A percentile compares a stretch with the other conserved stretches of the same genome.
These are phyloP conservation scores for Agrocybe pediades DNA, from an alignment of 768 basidiomycete species.

Conservation along the genomic window DNA sequence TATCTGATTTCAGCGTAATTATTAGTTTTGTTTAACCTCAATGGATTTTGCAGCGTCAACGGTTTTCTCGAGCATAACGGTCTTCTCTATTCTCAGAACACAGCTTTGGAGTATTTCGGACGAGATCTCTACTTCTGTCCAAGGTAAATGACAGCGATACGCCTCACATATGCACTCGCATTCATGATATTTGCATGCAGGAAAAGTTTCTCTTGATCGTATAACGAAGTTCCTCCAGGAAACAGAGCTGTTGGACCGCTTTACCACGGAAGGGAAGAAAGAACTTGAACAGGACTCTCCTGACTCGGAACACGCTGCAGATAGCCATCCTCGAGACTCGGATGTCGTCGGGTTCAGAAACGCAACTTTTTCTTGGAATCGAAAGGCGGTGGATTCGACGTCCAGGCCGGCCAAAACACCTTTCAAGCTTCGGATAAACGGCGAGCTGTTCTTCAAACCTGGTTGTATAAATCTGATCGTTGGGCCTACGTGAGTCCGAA, in stretches of 20 bases:
- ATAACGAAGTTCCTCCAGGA: constrained; percentile 41
- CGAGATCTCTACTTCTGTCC: background rate
- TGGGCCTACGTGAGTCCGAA: constrained; percentile 46
- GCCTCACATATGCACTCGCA: background rate
- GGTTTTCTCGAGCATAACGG: constrained; percentile 56
- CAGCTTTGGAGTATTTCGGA: constrained; percentile 42
- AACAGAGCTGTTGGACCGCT: constrained; percentile 52
- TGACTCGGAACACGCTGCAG: too few relatives aligned
- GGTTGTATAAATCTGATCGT: constrained; percentile 56
- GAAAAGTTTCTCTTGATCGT: constrained; percentile 68
- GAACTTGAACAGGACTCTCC: too few relatives aligned
- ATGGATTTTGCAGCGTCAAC: constrained; percentile 29
- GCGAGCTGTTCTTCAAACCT: constrained; percentile 55
- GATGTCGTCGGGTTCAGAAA: constrained; percentile 51
- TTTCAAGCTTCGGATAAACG: constrained; percentile 52
- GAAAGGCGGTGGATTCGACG: constrained; percentile 26
- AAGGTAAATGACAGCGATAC: background rate
- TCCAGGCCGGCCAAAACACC: constrained; percentile 41
- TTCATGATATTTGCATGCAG: constrained; percentile 24
- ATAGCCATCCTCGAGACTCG: background rate
- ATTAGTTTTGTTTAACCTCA: background rate
- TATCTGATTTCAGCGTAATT: background rate
- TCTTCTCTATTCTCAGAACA: constrained; percentile 63
- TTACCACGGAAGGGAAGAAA: constrained; percentile 21
- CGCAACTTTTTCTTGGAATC: constrained; percentile 57